Evolutionary conservation across 2,329 filamentous ascomycete species (phyloP), one percentile per base, ranked within the genome.

Genomic region (Aspergillus sp.): DNA sequence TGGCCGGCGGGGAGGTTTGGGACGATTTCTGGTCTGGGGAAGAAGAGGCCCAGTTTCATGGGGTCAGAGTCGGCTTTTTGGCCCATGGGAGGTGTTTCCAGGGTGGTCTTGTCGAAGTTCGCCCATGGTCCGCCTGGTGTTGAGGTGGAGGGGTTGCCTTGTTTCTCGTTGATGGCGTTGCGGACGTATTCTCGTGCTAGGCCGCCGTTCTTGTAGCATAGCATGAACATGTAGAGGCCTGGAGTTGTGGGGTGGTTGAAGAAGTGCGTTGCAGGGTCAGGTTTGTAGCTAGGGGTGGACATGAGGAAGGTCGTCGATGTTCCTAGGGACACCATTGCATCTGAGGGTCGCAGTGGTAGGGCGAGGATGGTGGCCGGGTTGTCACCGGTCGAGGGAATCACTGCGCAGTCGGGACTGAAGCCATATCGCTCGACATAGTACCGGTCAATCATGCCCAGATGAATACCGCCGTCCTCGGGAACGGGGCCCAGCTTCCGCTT

Each of bases 221-320:
- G 82, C 93, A 98, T 98, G 72, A 98, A 97, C 93, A 98, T 97
- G 79, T 95, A 96, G 51, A 96, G 80, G 1, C 87, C 89, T 0
- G 84, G 74, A 1, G 89, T 95, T 41, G 90, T 93, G 1, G 93
- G 93, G 69, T 97, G 90, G 74, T 96, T 95, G 81, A 97, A 94
- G 77, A 97, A 95, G 74, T 98, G 93, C 63, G 95, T 95, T 5
- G 86, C 82, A 3, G 89, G 87, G 63, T 96, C 85, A 2, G 93
- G 89, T 66, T 85, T 85, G 77, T 95, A 97, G 60, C 81, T 78
- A n/a, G 88, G 84, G 4, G 93, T 97, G 62, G 87, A 90, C 91
- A 97, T 97, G 51, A 98, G 81, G 75, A 97, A 96, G 3, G 93
- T 98, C 1, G 91, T 96, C 25, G 88, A 94, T 1, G 93, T 98